Percentiles rank a stretch among this genome's conserved stretches.
These are phyloP conservation scores for Syzygium grande DNA, from an alignment of 345 rosid genomes.

Conservation along the genomic window DNA sequence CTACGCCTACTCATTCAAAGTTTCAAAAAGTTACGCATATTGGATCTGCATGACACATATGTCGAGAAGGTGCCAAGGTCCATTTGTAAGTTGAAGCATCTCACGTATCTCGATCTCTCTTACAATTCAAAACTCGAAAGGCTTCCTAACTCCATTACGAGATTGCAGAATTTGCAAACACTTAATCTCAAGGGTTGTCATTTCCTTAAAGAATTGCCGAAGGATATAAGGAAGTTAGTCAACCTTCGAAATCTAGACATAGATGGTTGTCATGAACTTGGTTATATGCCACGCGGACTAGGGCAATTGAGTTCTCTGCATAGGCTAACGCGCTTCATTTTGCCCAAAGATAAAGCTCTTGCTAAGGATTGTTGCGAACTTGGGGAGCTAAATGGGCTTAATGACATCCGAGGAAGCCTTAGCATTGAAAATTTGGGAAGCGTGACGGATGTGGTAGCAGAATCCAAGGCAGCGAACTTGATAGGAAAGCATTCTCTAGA, in stretches of 20 bases:
- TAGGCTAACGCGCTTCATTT: not conserved
- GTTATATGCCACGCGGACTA: constrained; percentile 11
- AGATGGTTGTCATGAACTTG: not conserved
- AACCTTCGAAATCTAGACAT: not conserved
- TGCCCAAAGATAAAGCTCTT: not conserved
- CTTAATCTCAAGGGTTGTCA: not conserved
- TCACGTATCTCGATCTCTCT: constrained; percentile 8
- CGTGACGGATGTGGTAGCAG: not conserved
- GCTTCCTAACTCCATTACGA: constrained; percentile 5
- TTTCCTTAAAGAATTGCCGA: not conserved
- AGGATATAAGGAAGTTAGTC: not conserved
- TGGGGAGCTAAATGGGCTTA: not conserved
- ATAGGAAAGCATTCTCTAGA: not conserved
- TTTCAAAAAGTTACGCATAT: not conserved
- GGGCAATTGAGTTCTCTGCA: constrained; percentile 10
- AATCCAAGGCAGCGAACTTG: not conserved
- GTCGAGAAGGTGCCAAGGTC: not conserved
- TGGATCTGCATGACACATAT: rapidly evolving
- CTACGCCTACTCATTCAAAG: not conserved
- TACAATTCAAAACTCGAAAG: rapidly evolving
- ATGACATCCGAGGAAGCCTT: not conserved
- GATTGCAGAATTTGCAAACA: constrained; percentile 6
- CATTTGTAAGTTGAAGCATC: constrained; percentile 7
- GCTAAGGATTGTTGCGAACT: not conserved
- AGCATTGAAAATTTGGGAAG: not conserved